Evolutionary conservation across 2,329 filamentous ascomycete species (phyloP).

Genomic region (Pseudocercospora musae): DNA sequence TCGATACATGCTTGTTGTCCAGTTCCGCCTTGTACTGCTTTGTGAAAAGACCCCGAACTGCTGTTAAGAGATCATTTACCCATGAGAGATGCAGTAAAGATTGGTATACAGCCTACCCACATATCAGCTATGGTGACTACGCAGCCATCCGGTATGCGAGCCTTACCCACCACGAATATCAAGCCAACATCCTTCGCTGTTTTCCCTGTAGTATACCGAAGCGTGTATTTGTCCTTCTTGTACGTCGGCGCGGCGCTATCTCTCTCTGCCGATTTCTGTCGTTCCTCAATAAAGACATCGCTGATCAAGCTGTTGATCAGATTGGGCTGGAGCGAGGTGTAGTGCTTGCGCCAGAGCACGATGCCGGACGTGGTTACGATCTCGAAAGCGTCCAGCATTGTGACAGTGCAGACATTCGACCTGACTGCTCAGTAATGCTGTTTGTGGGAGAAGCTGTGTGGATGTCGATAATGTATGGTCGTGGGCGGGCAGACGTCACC

Average conservation of each 20-base stretch:
- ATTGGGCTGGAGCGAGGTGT: constrained; percentile 72
- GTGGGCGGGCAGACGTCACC: not conserved
- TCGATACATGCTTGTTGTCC: constrained; percentile 72
- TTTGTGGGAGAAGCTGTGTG: not conserved
- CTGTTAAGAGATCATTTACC: constrained; percentile 95
- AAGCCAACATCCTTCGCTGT: constrained; percentile 81
- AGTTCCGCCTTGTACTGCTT: constrained; percentile 87
- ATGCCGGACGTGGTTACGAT: constrained; percentile 94
- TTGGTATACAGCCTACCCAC: constrained; percentile 84
- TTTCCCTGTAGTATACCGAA: constrained; percentile 75
- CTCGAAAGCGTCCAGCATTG: constrained; percentile 94
- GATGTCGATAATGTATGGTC: not conserved
- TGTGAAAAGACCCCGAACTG: constrained; percentile 87
- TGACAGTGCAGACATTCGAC: constrained; percentile 13
- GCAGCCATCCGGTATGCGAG: not conserved
- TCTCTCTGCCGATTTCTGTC: constrained; percentile 57
- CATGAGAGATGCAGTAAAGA: constrained; percentile 91
- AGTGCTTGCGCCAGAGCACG: constrained; percentile 91
- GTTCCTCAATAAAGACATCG: constrained; percentile 97
- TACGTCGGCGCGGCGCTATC: constrained; percentile 64
- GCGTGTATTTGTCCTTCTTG: constrained; percentile 85
- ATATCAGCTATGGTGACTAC: constrained; percentile 16
- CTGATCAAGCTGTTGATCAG: constrained; percentile 93
- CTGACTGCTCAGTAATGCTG: not conserved
- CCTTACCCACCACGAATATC: constrained; percentile 78